Evolutionary conservation across 2,329 filamentous ascomycete genomes (phyloP), one percentile per base, ranked within the genome.

Genomic region (Fusarium neocosmosporiellum): DNA sequence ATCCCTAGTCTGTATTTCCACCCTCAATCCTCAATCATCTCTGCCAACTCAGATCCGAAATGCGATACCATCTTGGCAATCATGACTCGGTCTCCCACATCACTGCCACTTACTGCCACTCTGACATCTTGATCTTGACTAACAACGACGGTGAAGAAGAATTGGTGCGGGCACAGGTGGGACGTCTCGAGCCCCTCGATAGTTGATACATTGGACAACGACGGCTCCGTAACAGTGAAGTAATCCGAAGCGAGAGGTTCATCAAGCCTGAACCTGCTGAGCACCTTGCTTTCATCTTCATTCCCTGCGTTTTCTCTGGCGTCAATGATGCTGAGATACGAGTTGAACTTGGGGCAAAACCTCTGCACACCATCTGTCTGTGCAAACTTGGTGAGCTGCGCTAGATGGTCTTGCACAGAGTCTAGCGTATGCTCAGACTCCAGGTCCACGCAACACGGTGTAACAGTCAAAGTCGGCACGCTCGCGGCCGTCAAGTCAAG

Each of bases 321-420:
- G 20, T 65, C 27, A 2, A 71, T 43, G 11, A 71, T 69, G 36
- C 72, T 71, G 22, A 71, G 22, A 4, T 69, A 54, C 0, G 69
- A 66, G 13, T 71, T 72, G 24, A 69, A 71, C 7, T 0, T 41
- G 0, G 69, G 34, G 10, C 46, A 2, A 22, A 16, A 4, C 27
- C 2, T 18, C 34, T 20, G 1, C 13, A 33, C 8, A 2, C 14
- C 37, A 14, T 69, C 59, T 2, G 59, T 11, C 14, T 72, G 69
- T 0, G 65, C 34, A 6, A 69, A 65, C 13, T 46, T 46, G 7
- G 39, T 50, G 6, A 71, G 59, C 5, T 69, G 65, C 1, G 69
- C 69, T 4, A 72, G 61, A 33, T 71, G 57, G 0, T 62, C 59
- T 1, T 72, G 57, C 2, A 72, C 22, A 16, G 5, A 61, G 1